phyloP scores from a whole-genome alignment of 441 rosid genomes.

The Syzygium malaccense region DNA sequence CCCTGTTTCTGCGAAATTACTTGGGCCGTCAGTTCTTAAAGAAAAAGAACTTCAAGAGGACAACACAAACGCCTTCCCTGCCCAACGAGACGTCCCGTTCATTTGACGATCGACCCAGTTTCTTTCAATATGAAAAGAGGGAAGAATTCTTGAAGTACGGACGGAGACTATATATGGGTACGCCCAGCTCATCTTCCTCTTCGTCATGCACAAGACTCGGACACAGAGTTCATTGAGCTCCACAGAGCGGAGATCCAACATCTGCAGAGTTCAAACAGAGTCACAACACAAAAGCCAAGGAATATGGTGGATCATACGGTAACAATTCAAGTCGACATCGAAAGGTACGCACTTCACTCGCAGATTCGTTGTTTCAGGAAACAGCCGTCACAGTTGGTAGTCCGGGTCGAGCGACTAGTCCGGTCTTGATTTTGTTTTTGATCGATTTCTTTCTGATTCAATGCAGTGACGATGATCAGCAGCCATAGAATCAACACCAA shows the following conservation, averaged over 20 bases:
- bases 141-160: neutral
- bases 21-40: neutral
- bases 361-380: fast-evolving
- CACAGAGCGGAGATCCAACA: neutral
- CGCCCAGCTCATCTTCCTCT: neutral
- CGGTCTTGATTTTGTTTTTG: neutral
- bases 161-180: neutral
- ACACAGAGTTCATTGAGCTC: neutral
- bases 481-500: neutral
- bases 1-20: neutral
- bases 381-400: neutral
- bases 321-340: neutral
- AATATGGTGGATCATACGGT: neutral
- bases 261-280: neutral
- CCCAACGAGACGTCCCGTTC: neutral
- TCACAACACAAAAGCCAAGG: neutral
- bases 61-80: fast-evolving
- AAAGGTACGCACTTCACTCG: neutral
- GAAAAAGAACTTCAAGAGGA: neutral
- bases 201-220: neutral
- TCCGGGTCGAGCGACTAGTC: neutral
- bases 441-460: neutral
- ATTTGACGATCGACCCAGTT: neutral
- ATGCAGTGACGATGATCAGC: neutral
- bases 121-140: neutral